These are phyloP conservation scores for Pterula multifida DNA, from an alignment of 1,284 basidiomycete species.

Conservation along the genomic window DNA sequence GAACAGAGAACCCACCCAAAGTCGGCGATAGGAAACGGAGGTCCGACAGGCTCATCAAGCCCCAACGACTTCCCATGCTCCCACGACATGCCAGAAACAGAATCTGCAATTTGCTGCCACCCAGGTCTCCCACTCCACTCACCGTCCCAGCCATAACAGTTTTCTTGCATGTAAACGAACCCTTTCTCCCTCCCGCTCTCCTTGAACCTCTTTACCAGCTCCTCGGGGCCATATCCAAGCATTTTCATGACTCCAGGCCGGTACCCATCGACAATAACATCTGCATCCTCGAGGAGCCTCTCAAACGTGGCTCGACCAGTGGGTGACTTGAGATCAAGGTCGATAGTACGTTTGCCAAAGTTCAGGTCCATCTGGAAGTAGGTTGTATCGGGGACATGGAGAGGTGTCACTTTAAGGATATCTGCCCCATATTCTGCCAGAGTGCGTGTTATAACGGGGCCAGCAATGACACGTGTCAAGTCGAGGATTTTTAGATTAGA, in stretches of 20 bases:
- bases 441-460: slow-evolving; percentile 14
- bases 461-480: slow-evolving; percentile 18
- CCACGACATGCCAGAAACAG: slow-evolving; percentile 5
- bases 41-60: slow-evolving; percentile 9
- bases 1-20: slow-evolving; percentile 5
- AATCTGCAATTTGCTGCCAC: slow-evolving; percentile 12
- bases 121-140: slow-evolving; percentile 8
- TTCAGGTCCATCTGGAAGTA: slow-evolving; percentile 14
- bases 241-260: slow-evolving; percentile 17
- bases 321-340: slow-evolving; percentile 15
- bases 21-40: slow-evolving; percentile 10
- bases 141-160: slow-evolving; percentile 13
- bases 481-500: slow-evolving; percentile 18
- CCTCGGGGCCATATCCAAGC: slow-evolving; percentile 18
- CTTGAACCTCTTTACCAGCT: slow-evolving; percentile 14
- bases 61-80: slow-evolving; percentile 9
- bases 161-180: slow-evolving; percentile 17
- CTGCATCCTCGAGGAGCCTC: slow-evolving; percentile 4
- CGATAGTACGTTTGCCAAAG: slow-evolving; percentile 18
- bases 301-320: slow-evolving; percentile 15
- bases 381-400: slow-evolving; percentile 15
- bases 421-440: slow-evolving; percentile 18
- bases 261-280: slow-evolving; percentile 19
- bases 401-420: slow-evolving; percentile 17
- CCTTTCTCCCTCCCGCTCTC: slow-evolving; percentile 11